Percentiles rank a stretch among this genome's conserved stretches.
phyloP scores from a whole-genome alignment of 2,329 filamentous ascomycete genomes.

The Aspergillus piperis region DNA sequence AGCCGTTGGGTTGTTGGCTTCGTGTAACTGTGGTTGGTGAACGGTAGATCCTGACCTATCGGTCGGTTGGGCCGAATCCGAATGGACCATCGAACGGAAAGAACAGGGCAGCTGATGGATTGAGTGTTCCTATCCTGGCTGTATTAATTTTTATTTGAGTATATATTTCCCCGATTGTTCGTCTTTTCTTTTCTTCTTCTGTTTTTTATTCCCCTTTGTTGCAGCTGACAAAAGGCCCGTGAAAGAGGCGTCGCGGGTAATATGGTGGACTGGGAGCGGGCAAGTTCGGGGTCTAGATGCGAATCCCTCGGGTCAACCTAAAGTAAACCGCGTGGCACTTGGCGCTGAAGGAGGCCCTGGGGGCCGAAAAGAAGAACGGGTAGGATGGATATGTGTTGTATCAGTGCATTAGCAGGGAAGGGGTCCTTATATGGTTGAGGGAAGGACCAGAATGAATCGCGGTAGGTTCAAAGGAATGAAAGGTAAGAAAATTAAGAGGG shows the following conservation, averaged over 20 bases:
- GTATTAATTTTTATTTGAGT: no score
- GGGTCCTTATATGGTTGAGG: no score
- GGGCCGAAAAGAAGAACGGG: background rate
- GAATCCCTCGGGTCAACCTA: conserved; percentile 16
- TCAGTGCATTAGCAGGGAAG: background rate
- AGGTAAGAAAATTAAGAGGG: background rate
- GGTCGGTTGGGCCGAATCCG: conserved; percentile 26
- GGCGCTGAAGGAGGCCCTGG: conserved; percentile 5
- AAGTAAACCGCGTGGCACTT: conserved; percentile 15
- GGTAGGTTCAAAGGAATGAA: background rate
- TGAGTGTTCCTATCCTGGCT: background rate
- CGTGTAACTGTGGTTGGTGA: conserved; percentile 22
- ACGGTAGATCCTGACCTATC: conserved; percentile 25
- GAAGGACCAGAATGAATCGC: background rate
- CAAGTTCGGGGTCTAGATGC: conserved; percentile 15
- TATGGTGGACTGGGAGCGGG: conserved; percentile 8
- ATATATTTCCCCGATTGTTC: background rate
- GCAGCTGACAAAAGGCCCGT: conserved; percentile 6
- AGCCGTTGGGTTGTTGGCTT: conserved; percentile 18
- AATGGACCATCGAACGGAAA: conserved; percentile 27
- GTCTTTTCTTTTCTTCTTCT: background rate
- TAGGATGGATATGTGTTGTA: background rate
- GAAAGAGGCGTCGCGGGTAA: background rate
- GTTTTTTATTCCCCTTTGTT: background rate
- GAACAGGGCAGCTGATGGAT: background rate